These are phyloP conservation scores for Prunus yedoensis DNA, from an alignment of 331 rosid genomes.

Conservation along the genomic window DNA sequence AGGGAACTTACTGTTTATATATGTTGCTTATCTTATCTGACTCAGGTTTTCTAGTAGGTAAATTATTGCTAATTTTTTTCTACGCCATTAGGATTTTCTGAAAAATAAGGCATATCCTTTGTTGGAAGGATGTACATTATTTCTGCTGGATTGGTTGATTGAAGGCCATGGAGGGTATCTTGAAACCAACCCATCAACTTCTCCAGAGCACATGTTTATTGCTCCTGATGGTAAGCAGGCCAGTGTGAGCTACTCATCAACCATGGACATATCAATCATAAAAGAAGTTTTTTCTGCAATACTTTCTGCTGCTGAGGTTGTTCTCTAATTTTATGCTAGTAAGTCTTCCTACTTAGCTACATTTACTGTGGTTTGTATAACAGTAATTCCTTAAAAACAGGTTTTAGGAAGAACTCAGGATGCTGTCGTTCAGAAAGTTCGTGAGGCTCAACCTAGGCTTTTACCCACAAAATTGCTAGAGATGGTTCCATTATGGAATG, in stretches of 20 bases:
- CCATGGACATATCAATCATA: conserved; percentile 93
- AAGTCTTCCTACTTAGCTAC: neutral
- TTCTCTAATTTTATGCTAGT: conserved; percentile 26
- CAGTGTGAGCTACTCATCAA: conserved; percentile 95
- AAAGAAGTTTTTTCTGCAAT: conserved; percentile 78
- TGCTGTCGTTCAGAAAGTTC: conserved; percentile 52
- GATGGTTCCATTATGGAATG: conserved; percentile 97
- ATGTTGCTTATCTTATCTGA: neutral
- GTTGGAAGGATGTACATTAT: conserved; percentile 84
- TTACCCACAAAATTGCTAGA: conserved; percentile 68
- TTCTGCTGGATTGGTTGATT: conserved; percentile 98
- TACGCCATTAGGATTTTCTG: conserved; percentile 67
- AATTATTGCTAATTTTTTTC: conserved; percentile 27
- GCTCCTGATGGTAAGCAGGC: conserved; percentile 85
- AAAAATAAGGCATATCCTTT: conserved; percentile 87
- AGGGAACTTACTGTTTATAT: neutral
- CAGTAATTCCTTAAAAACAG: conserved; percentile 37
- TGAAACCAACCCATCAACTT: conserved; percentile 97
- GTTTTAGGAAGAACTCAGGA: conserved; percentile 70
- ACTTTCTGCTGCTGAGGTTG: conserved; percentile 88
- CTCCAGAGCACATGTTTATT: conserved; percentile 93
- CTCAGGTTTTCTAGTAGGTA: neutral
- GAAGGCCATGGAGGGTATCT: conserved; percentile 74
- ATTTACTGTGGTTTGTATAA: neutral
- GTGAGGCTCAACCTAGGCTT: conserved; percentile 57